Base-by-base conservation (phyloP, 2,329 filamentous ascomycete genomes). In the Ustilaginoidea virens region DNA sequence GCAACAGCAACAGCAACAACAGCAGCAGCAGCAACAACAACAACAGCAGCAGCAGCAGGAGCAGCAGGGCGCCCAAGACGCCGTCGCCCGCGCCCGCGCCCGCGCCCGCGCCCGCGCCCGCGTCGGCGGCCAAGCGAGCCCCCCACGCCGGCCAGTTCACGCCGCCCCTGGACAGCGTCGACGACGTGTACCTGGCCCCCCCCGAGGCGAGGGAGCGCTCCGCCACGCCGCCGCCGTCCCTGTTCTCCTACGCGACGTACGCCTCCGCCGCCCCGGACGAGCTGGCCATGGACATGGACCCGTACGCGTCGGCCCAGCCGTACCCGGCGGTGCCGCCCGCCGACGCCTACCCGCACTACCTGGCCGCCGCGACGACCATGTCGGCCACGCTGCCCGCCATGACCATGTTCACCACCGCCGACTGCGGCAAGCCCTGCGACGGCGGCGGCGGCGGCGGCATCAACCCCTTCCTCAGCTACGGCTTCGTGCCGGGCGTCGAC, bases 211-310 rank as follows among this genome's bases (percentile, higher is more conserved):
- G 78, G 33, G 74, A 79, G 41, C 60, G 75, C 32, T 81, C 77
- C 21, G 69, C 74, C 47, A 80, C 75, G 32, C 79, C 79, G 30
- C 75, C 77, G 32, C 70, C 76, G 28, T 75, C 78, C 44, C 70
- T 77, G 28, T 75, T 78, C 44, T 56, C 45, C 11, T 80, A 80
- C 56, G 65, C 71, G 30, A 53, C 70, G n/a, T 80, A 80, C 45
- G 67, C 72, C 10, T 64, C 71, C 23, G 67, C 72, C 10, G 65
- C 71, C 23, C 67, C 73, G 14, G 76, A 80, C 37, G 69, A 74
- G 46, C 60, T 74, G 40, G 56, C 70, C 36, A 66, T 79, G 44
- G 51, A 65, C 36, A 66, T 79, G 44, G 51, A 65, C 31, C 59
- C 68, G 17, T 75, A 77, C 44, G 63, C 63, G 32, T 59, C 66